Percentiles rank a stretch among this genome's conserved stretches.
These are phyloP conservation scores for Ophiocordyceps robertsii DNA, from an alignment of 2,329 filamentous ascomycete species.

Conservation along the genomic window DNA sequence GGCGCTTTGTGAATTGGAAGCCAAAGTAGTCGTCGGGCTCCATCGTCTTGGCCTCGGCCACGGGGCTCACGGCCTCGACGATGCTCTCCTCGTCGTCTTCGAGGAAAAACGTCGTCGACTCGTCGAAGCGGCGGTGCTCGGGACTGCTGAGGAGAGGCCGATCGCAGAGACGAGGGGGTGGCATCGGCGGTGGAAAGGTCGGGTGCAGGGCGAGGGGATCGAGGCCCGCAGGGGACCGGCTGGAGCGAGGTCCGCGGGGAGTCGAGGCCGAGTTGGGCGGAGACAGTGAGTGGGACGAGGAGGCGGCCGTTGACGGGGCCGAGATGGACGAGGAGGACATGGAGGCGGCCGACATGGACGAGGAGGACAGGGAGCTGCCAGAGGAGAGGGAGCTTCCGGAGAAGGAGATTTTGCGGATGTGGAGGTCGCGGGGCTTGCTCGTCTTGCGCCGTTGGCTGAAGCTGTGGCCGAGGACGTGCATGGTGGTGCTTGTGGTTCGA, in stretches of 20 bases:
- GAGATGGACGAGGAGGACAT: conserved; percentile 12
- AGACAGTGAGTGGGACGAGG: conserved; percentile 3
- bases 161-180: conserved; percentile 23
- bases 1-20: conserved; percentile 14
- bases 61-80: not conserved
- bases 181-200: conserved; percentile 12
- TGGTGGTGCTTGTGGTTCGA: conserved; percentile 7
- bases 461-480: conserved; percentile 23
- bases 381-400: conserved; percentile 24
- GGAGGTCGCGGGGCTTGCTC: conserved; percentile 20
- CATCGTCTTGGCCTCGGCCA: conserved; percentile 8
- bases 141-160: conserved; percentile 15
- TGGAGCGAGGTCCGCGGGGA: conserved; percentile 11
- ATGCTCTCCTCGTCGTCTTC: conserved; percentile 7
- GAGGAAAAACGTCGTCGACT: conserved; percentile 14
- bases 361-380: conserved; percentile 18
- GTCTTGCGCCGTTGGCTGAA: conserved; percentile 22
- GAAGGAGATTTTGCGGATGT: conserved; percentile 27
- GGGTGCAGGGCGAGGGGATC: conserved; percentile 22
- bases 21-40: conserved; percentile 21
- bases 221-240: conserved; percentile 12
- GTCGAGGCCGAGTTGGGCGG: conserved; percentile 8
- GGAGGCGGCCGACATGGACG: conserved; percentile 13
- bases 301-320: conserved; percentile 12
- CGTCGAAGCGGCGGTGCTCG: conserved; percentile 8